Percentiles rank a stretch among this genome's conserved stretches.
Conservation (phyloP, 2,329 filamentous ascomycete genomes). For the Sphaceloma murrayae region DNA sequence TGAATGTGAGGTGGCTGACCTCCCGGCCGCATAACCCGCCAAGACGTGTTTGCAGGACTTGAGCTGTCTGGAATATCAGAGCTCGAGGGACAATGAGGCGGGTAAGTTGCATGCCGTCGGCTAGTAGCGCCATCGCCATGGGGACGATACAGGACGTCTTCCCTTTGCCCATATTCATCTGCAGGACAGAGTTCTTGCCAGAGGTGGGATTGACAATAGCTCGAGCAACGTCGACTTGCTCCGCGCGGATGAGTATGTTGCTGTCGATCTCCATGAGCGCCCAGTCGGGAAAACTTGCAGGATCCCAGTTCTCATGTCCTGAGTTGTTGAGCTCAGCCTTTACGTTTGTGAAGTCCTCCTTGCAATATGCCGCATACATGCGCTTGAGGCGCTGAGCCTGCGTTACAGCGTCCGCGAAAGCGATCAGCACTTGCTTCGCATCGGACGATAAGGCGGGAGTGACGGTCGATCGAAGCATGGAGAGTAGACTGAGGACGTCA, state of each 20-base stretch:
- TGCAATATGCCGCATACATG: not conserved
- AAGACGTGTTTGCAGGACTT: constrained; percentile 46
- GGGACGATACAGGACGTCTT: constrained; percentile 63
- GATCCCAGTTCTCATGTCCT: constrained; percentile 50
- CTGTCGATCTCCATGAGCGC: constrained; percentile 57
- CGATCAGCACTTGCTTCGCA: not conserved
- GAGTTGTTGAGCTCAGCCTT: constrained; percentile 34
- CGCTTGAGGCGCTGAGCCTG: constrained; percentile 14
- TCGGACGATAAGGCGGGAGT: not conserved
- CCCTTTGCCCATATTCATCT: constrained; percentile 63
- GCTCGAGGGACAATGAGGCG: constrained; percentile 50
- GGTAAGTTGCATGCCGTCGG: constrained; percentile 36
- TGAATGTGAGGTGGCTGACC: constrained; percentile 50
- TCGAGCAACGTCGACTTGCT: constrained; percentile 49
- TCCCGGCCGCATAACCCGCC: constrained; percentile 47
- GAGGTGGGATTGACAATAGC: constrained; percentile 41
- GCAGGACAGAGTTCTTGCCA: constrained; percentile 40
- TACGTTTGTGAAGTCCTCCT: not conserved
- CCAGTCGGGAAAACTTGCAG: constrained; percentile 46
- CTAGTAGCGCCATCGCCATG: constrained; percentile 44
- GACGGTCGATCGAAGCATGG: not conserved
- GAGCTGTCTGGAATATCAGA: constrained; percentile 48
- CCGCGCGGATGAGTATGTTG: constrained; percentile 49
- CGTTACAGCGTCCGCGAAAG: constrained; percentile 2
- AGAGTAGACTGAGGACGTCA: not conserved